Conservation (phyloP, 306 rosid species). For the Adenanthera pavonina region DNA sequence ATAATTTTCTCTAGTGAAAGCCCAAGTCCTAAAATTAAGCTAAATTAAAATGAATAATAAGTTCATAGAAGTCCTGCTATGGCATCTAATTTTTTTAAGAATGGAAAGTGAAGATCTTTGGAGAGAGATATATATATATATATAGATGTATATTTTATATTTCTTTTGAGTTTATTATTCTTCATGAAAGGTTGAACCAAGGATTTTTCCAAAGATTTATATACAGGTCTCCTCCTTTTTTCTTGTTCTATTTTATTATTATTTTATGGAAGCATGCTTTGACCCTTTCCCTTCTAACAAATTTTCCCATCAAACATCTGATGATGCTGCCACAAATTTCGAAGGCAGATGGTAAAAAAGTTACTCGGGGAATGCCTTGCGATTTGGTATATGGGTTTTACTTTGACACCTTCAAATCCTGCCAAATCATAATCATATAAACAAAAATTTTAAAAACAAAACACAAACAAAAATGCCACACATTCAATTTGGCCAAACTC, state of each 20-base stretch:
- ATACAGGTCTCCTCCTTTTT: neutral
- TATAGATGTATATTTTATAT: neutral
- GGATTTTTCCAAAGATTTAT: neutral
- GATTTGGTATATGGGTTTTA: neutral
- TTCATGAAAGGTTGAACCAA: neutral
- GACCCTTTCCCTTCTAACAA: neutral
- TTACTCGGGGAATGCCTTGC: neutral
- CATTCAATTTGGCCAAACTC: no score
- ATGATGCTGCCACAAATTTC: neutral
- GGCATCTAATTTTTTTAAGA: neutral
- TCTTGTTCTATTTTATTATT: neutral
- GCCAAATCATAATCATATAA: no score
- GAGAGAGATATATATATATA: neutral
- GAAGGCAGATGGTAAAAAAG: neutral
- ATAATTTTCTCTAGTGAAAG: neutral
- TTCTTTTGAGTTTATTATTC: neutral
- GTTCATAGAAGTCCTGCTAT: neutral
- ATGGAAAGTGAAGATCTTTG: neutral
- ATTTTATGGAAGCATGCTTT: neutral
- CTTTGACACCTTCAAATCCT: neutral
- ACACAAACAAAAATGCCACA: no score
- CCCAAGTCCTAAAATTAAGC: neutral
- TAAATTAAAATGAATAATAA: neutral
- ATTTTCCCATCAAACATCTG: neutral
- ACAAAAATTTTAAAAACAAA: no score